These are phyloP conservation scores for Pythium aquatile DNA, from an alignment of 352 stramenopile species.

Conservation along the genomic window DNA sequence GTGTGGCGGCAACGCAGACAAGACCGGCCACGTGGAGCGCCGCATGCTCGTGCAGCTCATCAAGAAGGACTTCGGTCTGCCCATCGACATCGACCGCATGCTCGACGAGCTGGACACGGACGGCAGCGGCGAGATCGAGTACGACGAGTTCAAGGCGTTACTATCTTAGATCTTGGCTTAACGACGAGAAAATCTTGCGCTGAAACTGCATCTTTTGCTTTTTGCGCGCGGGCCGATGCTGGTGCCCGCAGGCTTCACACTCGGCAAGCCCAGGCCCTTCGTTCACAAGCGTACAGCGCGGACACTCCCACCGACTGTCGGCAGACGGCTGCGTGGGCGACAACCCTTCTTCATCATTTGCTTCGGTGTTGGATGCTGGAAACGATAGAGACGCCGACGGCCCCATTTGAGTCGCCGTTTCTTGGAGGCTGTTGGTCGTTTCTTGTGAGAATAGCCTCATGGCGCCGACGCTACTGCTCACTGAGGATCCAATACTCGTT, in stretches of 20 bases:
- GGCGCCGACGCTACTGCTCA: neutral
- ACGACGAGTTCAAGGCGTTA: constrained; percentile 95
- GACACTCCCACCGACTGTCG: constrained; percentile 56
- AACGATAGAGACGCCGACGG: constrained; percentile 14
- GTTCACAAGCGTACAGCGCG: constrained; percentile 80
- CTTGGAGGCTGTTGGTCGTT: constrained; percentile 9
- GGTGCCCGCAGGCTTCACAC: constrained; percentile 70
- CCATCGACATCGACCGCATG: constrained; percentile 96
- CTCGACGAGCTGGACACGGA: constrained; percentile 95
- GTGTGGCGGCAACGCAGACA: constrained; percentile 91
- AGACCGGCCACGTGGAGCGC: constrained; percentile 89
- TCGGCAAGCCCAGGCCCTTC: constrained; percentile 36
- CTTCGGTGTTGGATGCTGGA: neutral
- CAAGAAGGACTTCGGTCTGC: constrained; percentile 95
- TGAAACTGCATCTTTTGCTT: constrained; percentile 76
- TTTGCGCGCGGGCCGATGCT: constrained; percentile 46
- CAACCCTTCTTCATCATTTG: neutral
- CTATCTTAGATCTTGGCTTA: constrained; percentile 53
- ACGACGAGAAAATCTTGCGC: constrained; percentile 67
- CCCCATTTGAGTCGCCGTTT: constrained; percentile 21
- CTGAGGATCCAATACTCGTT: constrained; percentile 4
- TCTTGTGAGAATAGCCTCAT: constrained; percentile 20
- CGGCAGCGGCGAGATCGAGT: constrained; percentile 94
- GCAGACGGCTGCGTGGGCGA: neutral
- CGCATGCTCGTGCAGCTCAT: constrained; percentile 92